phyloP scores from a whole-genome alignment of 2,329 filamentous ascomycete species.

The Verticillium klebahnii region DNA sequence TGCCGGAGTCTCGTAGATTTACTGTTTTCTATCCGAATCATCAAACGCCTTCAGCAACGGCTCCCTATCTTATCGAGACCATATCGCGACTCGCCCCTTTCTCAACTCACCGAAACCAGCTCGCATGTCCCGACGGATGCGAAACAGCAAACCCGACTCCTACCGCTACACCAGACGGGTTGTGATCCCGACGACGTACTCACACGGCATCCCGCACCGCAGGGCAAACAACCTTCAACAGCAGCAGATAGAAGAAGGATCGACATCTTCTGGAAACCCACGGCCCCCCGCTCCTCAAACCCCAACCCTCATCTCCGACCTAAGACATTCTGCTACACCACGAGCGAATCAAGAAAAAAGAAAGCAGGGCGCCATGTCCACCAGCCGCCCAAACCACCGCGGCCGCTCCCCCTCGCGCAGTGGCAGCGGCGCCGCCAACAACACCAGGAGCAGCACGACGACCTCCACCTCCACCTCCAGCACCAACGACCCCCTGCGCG shows the following conservation, averaged over 20 bases:
- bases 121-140: background rate
- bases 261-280: background rate
- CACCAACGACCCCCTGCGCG: slow-evolving; percentile 13
- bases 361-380: background rate
- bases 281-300: background rate
- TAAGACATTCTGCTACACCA: background rate
- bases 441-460: background rate
- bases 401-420: background rate
- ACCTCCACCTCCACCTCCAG: background rate
- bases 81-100: background rate
- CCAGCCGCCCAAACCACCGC: background rate
- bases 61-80: too few relatives aligned
- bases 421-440: background rate
- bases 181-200: background rate
- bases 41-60: too few relatives aligned
- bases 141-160: background rate
- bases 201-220: background rate
- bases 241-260: background rate
- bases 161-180: background rate
- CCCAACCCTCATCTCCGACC: background rate
- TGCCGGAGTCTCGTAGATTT: background rate
- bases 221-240: background rate
- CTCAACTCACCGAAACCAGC: background rate
- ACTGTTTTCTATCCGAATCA: background rate
- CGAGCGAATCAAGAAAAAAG: background rate